Evolutionary conservation across 805 yeast genomes (phyloP).

Genomic region (Candida schatavii): DNA sequence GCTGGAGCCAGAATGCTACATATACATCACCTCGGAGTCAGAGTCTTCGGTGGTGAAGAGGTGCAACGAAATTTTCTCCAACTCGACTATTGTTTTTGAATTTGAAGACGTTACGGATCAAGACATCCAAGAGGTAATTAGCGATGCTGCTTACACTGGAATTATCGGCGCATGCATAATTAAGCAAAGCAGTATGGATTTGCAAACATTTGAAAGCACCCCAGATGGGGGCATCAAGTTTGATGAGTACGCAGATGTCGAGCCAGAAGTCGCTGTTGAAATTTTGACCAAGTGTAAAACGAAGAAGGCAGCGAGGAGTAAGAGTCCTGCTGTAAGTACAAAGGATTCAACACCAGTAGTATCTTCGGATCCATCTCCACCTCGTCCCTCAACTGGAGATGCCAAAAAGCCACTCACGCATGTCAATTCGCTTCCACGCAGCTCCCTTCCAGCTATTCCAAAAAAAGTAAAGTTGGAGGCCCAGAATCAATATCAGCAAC

Average conservation of each 20-base stretch:
- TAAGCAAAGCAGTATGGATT: slow-evolving; percentile 55
- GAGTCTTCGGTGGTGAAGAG: slow-evolving; percentile 34
- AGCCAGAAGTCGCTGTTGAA: slow-evolving; percentile 62
- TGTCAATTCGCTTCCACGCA: neutral
- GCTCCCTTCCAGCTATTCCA: slow-evolving; percentile 2
- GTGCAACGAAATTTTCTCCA: slow-evolving; percentile 37
- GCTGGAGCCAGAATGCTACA: slow-evolving; percentile 35
- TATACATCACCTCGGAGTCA: slow-evolving; percentile 41
- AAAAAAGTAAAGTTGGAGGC: neutral
- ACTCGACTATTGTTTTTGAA: slow-evolving; percentile 37
- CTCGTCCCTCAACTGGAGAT: neutral
- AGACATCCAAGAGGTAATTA: slow-evolving; percentile 40
- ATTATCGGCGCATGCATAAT: slow-evolving; percentile 68
- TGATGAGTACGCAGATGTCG: slow-evolving; percentile 78
- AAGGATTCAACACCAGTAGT: neutral
- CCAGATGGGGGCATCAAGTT: slow-evolving; percentile 72
- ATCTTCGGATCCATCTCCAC: neutral
- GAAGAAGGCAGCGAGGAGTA: neutral
- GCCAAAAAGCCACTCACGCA: neutral
- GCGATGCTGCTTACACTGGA: slow-evolving; percentile 80
- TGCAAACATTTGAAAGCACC: slow-evolving; percentile 69
- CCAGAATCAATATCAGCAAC: too few relatives aligned
- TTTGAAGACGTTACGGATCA: slow-evolving; percentile 32
- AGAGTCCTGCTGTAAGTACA: too few relatives aligned
- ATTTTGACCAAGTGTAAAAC: slow-evolving; percentile 39